Percentiles rank a stretch among this genome's conserved stretches.
These are phyloP conservation scores for Symbiodinium pilosum DNA, from an alignment of 73 alveolate genomes.

Conservation along the genomic window DNA sequence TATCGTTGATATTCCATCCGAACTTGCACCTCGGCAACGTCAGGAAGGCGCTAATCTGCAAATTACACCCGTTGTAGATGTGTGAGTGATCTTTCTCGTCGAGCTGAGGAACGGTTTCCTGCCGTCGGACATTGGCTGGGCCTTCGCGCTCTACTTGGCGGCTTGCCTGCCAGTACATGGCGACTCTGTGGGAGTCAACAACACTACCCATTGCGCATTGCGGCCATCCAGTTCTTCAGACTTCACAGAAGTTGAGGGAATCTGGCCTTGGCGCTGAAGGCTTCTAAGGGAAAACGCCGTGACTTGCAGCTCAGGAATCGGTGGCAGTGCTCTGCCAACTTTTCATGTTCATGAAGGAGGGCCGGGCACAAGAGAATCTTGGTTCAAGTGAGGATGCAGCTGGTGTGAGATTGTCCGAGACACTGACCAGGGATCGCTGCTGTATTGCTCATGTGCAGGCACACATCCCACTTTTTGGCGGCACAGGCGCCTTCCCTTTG, in stretches of 20 bases:
- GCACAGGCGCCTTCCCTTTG: constrained; percentile 51
- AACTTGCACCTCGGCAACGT: constrained; percentile 37
- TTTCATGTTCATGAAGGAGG: constrained; percentile 94
- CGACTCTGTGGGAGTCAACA: too few relatives aligned
- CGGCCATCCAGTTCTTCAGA: too few relatives aligned
- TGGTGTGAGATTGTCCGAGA: not conserved
- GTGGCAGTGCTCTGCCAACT: constrained; percentile 91
- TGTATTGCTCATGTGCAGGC: not conserved
- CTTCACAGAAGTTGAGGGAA: too few relatives aligned
- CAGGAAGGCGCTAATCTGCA: not conserved
- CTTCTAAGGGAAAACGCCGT: too few relatives aligned
- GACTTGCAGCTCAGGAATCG: constrained; percentile 36
- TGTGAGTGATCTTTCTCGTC: not conserved
- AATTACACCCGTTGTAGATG: not conserved
- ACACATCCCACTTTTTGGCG: constrained; percentile 91
- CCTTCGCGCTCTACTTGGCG: constrained; percentile 89
- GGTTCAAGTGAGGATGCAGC: not conserved
- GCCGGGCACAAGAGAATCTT: constrained; percentile 67
- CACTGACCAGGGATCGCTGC: not conserved
- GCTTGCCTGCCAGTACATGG: not conserved
- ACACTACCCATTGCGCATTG: too few relatives aligned
- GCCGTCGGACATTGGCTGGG: constrained; percentile 94
- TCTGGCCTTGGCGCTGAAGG: too few relatives aligned
- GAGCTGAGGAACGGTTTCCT: constrained; percentile 53
- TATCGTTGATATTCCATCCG: constrained; percentile 89